These are phyloP conservation scores for Coemansia sp. DNA, from an alignment of 192 early-diverging fungal species.

Conservation along the genomic window DNA sequence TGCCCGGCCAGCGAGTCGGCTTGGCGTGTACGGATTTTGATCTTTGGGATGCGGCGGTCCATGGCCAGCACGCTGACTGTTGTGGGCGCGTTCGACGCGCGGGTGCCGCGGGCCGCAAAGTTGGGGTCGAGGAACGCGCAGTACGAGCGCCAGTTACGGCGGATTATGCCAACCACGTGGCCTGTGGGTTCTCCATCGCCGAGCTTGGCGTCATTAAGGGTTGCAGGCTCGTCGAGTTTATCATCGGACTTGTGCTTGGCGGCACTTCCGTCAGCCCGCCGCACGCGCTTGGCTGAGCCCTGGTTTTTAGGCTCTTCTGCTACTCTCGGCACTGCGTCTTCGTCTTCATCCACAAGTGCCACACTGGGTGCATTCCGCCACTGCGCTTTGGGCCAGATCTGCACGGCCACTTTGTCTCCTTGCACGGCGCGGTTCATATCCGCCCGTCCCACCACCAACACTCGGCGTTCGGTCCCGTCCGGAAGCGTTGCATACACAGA, in stretches of 20 bases:
- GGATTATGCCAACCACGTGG: slow-evolving; percentile 88
- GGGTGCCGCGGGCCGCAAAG: slow-evolving; percentile 59
- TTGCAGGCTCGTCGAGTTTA: slow-evolving; percentile 23
- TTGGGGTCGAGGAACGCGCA: slow-evolving; percentile 88
- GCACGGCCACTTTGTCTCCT: slow-evolving; percentile 88
- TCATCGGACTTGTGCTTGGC: neutral
- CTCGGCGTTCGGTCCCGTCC: slow-evolving; percentile 70
- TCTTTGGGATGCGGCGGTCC: slow-evolving; percentile 92
- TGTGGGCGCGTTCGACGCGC: slow-evolving; percentile 53
- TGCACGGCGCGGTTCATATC: slow-evolving; percentile 89
- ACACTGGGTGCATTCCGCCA: slow-evolving; percentile 77
- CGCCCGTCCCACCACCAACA: slow-evolving; percentile 79
- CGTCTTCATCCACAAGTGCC: slow-evolving; percentile 71
- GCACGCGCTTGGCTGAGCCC: slow-evolving; percentile 28
- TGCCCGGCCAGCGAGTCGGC: slow-evolving; percentile 73
- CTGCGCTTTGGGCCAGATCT: slow-evolving; percentile 79
- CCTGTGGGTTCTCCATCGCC: slow-evolving; percentile 71
- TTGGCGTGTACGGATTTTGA: slow-evolving; percentile 90
- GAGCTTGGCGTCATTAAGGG: slow-evolving; percentile 16
- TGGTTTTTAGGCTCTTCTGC: neutral
- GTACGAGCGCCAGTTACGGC: slow-evolving; percentile 91
- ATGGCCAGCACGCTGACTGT: slow-evolving; percentile 82
- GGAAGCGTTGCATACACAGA: slow-evolving; percentile 69
- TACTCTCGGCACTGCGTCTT: slow-evolving; percentile 55
- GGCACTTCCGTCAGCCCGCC: slow-evolving; percentile 9